Percentiles rank a stretch among this genome's conserved stretches.
Conservation (phyloP, 31 red algal species). For the Endocladia muricata region DNA sequence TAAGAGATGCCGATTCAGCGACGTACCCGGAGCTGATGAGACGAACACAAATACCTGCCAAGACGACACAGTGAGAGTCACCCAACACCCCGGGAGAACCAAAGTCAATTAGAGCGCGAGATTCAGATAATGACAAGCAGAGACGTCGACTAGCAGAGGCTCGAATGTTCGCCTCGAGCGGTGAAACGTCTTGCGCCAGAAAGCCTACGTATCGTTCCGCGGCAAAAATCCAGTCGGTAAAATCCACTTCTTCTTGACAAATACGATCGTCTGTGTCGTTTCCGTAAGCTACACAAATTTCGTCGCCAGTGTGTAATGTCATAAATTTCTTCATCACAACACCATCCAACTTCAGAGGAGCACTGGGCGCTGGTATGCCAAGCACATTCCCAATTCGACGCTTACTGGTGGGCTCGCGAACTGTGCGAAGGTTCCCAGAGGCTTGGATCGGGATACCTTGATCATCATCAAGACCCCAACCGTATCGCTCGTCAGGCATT, state of each 20-base stretch:
- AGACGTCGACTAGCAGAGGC: neutral
- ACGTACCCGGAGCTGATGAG: neutral
- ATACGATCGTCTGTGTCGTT: neutral
- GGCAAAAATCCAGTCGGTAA: constrained; percentile 3
- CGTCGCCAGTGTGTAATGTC: neutral
- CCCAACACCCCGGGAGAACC: neutral
- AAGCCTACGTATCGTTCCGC: constrained; percentile 10
- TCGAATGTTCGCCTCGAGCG: neutral
- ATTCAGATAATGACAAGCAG: constrained; percentile 10
- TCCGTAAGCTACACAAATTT: neutral
- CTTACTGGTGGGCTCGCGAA: neutral
- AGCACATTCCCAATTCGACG: neutral
- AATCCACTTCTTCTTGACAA: constrained; percentile 5
- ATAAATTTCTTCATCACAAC: constrained; percentile 4
- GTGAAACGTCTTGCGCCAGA: neutral
- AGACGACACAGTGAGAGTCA: neutral
- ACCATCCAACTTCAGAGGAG: neutral
- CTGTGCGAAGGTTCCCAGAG: neutral
- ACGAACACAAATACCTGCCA: constrained; percentile 15
- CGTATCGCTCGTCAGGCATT: no score
- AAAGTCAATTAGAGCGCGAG: neutral
- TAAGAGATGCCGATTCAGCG: neutral
- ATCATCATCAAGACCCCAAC: neutral
- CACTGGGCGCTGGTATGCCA: neutral
- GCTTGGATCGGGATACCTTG: neutral